Percentiles rank a stretch among this genome's conserved stretches.
phyloP scores from a whole-genome alignment of 257 asterid genomes.

The Salvia miltiorrhiza region DNA sequence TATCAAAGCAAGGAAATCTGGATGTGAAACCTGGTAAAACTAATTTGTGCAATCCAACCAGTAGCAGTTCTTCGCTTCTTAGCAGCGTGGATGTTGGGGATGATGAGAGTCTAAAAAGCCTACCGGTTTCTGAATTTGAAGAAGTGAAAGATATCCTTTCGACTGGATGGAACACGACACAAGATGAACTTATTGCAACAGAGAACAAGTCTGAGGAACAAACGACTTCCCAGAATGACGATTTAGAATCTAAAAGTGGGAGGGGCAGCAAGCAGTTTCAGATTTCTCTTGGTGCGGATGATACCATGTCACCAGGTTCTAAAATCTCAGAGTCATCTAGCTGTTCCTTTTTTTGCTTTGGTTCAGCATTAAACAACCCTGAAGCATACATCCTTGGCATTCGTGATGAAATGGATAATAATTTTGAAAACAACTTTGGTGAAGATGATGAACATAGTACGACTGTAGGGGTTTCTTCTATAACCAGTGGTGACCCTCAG shows the following conservation, averaged over 20 bases:
- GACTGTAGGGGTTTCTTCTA: conserved; percentile 7
- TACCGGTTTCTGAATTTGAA: conserved; percentile 7
- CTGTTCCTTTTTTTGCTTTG: conserved; percentile 15
- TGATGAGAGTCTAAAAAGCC: conserved; percentile 3
- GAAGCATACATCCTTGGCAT: conserved; percentile 12
- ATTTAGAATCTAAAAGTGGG: conserved; percentile 21
- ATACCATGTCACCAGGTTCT: conserved; percentile 16
- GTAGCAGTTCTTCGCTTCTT: conserved; percentile 15
- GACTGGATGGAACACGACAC: conserved; percentile 16
- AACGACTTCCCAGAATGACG: conserved; percentile 9
- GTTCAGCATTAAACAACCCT: conserved; percentile 16
- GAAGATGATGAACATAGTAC: conserved; percentile 20
- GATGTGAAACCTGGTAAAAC: conserved; percentile 1
- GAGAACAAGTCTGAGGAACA: conserved; percentile 11
- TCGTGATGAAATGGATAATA: conserved; percentile 25
- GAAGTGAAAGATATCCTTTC: conserved; percentile 15
- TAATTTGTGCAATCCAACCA: conserved; percentile 7
- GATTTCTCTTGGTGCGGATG: conserved; percentile 15
- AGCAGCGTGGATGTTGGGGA: conserved; percentile 23
- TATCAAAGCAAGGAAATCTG: conserved; percentile 21
- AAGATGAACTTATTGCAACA: conserved; percentile 10
- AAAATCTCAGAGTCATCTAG: conserved; percentile 13
- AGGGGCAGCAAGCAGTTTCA: conserved; percentile 16
- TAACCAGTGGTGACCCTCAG: conserved; percentile 14
- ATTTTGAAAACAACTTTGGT: conserved; percentile 11